Evolutionary conservation across 2,329 filamentous ascomycete species (phyloP).

Genomic region (Lojkania enalia): DNA sequence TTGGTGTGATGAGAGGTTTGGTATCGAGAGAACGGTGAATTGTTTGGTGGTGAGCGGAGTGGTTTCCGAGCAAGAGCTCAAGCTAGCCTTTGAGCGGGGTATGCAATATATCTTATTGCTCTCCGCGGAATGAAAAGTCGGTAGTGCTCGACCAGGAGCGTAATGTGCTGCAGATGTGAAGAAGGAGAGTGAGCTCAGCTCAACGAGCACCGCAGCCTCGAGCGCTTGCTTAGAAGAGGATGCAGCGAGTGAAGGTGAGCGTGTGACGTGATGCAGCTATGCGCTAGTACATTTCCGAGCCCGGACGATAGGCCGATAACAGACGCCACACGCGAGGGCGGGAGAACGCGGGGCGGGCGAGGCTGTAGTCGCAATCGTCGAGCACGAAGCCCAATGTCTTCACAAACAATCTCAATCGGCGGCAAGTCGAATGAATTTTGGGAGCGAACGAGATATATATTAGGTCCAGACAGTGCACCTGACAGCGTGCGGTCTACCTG

Average conservation of each 20-base stretch:
- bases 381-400: not conserved
- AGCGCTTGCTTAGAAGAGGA: no score
- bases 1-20: slow-evolving; percentile 9
- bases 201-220: no score
- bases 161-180: not conserved
- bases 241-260: not conserved
- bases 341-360: not conserved
- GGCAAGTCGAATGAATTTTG: not conserved
- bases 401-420: not conserved
- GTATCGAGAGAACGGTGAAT: not conserved
- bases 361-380: not conserved
- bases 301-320: not conserved
- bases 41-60: not conserved
- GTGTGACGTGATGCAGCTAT: not conserved
- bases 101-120: not conserved
- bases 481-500: not conserved
- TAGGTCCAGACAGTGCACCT: no score
- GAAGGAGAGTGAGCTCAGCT: not conserved
- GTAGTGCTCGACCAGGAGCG: not conserved
- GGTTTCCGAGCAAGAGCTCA: not conserved
- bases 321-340: not conserved
- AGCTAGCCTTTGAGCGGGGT: not conserved
- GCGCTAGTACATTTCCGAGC: not conserved
- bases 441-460: not conserved
- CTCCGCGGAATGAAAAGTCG: not conserved